Conservation (phyloP, 1,139 yeast species). For the Komagataea norvegica region DNA sequence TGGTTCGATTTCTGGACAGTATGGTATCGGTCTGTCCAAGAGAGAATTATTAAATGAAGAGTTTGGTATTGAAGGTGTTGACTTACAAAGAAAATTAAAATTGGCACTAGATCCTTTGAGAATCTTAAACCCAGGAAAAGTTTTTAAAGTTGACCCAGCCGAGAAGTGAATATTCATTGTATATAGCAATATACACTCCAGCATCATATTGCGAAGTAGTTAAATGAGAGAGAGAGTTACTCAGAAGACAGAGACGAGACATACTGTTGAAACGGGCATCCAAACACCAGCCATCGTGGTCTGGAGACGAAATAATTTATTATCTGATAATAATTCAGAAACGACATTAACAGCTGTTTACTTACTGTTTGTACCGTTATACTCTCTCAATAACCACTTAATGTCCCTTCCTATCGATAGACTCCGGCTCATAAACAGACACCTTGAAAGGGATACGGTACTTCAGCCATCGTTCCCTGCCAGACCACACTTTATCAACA, state of each 20-base stretch:
- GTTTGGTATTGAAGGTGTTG: slow-evolving; percentile 45
- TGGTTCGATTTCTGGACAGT: slow-evolving; percentile 63
- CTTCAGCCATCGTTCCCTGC: slow-evolving; percentile 6
- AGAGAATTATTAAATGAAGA: slow-evolving; percentile 44
- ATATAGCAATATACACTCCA: too few relatives aligned
- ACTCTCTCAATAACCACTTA: not conserved
- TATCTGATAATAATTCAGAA: too few relatives aligned
- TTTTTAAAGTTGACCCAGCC: slow-evolving; percentile 47
- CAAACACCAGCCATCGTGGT: too few relatives aligned
- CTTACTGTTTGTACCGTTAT: too few relatives aligned
- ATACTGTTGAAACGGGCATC: too few relatives aligned
- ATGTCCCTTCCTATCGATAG: slow-evolving; percentile 7
- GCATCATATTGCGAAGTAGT: too few relatives aligned
- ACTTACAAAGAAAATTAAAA: slow-evolving; percentile 50
- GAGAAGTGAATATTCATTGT: slow-evolving; percentile 31
- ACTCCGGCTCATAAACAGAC: slow-evolving; percentile 5
- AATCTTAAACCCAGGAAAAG: slow-evolving; percentile 54
- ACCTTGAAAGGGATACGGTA: not conserved
- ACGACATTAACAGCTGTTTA: too few relatives aligned
- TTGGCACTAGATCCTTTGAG: slow-evolving; percentile 51
- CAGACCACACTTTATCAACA: slow-evolving; percentile 3
- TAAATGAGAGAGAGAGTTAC: too few relatives aligned
- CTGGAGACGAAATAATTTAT: too few relatives aligned
- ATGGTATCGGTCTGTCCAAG: slow-evolving; percentile 56
- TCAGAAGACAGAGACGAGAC: too few relatives aligned